Percentiles rank a stretch among this genome's conserved stretches.
Conservation (phyloP, 1,284 basidiomycete species). For the Leccinum huronense region DNA sequence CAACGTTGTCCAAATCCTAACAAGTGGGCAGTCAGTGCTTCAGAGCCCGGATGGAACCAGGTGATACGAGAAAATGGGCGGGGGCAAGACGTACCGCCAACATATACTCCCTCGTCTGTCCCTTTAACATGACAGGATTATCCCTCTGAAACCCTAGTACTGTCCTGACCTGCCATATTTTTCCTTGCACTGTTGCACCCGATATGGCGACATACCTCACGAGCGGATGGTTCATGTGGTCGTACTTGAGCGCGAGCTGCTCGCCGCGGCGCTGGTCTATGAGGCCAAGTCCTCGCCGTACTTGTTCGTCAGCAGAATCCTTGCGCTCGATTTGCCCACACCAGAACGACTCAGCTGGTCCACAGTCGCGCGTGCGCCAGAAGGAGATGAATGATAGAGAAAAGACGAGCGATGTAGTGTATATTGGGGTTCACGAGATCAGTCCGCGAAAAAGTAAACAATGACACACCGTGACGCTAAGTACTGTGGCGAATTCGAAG, state of each 20-base stretch:
- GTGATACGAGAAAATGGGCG: neutral
- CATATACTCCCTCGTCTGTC: constrained; percentile 97
- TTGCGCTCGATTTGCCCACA: constrained; percentile 83
- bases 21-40: neutral
- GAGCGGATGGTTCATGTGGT: constrained; percentile 86
- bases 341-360: constrained; percentile 94
- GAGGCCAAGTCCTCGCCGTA: constrained; percentile 97
- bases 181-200: constrained; percentile 70
- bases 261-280: constrained; percentile 96
- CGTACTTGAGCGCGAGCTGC: constrained; percentile 91
- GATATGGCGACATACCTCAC: constrained; percentile 96
- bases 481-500: too few relatives aligned
- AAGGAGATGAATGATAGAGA: neutral
- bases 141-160: constrained; percentile 84
- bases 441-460: too few relatives aligned
- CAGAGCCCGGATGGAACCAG: too few relatives aligned
- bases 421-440: too few relatives aligned
- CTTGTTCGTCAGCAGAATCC: constrained; percentile 91
- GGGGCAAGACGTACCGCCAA: constrained; percentile 79
- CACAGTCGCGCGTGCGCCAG: constrained; percentile 95
- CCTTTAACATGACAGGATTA: constrained; percentile 97
- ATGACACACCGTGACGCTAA: too few relatives aligned
- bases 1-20: constrained; percentile 93
- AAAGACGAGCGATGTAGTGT: neutral
- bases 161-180: constrained; percentile 97